A percentile compares a stretch with the other conserved stretches of the same genome.
Conservation (phyloP, 148 eudicot genomes). For the Persicaria maculosa region DNA sequence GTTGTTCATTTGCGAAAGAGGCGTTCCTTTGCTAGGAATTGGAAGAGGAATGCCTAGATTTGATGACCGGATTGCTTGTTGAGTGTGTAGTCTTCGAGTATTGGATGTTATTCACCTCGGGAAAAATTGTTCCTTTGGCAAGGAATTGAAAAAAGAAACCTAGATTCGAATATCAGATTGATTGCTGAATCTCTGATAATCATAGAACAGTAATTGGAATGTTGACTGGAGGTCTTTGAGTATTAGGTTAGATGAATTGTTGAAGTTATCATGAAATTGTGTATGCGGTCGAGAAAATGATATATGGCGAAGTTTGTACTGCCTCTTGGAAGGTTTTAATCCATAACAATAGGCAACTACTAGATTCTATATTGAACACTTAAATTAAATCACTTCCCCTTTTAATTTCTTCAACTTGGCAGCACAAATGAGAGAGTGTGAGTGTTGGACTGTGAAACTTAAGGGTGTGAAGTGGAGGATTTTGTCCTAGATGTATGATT, state of each 20-base stretch:
- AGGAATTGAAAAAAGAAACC: not conserved
- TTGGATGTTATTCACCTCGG: not conserved
- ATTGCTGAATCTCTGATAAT: not conserved
- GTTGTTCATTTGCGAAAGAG: not conserved
- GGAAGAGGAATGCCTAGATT: not conserved
- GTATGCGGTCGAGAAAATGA: no score
- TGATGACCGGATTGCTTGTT: not conserved
- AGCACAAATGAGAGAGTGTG: no score
- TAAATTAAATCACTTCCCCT: no score
- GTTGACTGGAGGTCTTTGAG: not conserved
- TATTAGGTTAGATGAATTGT: not conserved
- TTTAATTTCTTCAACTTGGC: no score
- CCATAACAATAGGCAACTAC: no score
- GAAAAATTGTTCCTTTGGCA: not conserved
- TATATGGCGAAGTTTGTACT: no score
- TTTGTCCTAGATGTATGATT: no score
- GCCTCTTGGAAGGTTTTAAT: no score
- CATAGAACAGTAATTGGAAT: no score
- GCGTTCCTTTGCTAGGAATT: not conserved
- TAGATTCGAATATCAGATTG: not conserved
- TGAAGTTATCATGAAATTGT: not conserved
- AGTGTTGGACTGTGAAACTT: no score
- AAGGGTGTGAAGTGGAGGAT: no score
- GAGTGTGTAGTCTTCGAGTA: not conserved
- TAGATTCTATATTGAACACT: no score